Evolutionary conservation across 2,329 filamentous ascomycete genomes (phyloP), one percentile per base, ranked within the genome.

Genomic region (Pseudocercospora macadamiae): DNA sequence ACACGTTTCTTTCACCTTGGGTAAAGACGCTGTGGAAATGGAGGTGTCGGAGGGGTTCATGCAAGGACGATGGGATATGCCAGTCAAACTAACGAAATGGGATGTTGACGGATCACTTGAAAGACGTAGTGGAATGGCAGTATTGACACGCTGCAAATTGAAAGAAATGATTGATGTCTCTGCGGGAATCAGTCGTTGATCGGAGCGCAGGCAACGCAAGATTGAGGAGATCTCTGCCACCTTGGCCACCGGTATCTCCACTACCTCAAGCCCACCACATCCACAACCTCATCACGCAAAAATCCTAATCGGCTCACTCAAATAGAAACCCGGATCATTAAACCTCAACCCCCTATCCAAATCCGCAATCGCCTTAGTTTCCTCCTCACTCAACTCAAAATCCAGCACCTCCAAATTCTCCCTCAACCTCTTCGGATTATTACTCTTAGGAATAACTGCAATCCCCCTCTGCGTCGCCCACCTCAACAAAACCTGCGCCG

Each of bases 251-350:
- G n/a, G n/a, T n/a, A n/a, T n/a, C n/a, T n/a, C n/a, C n/a, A n/a
- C n/a, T n/a, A n/a, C n/a, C n/a, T n/a, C n/a, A n/a, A n/a, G n/a
- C n/a, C n/a, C n/a, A n/a, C n/a, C n/a, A n/a, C n/a, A n/a, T n/a
- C n/a, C n/a, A n/a, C n/a, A n/a, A n/a, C n/a, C n/a, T n/a, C n/a
- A n/a, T 32, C 57, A 60, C 25, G 58, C 58, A 42, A 60, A 60
- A 10, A 57, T 56, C 39, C 53, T 52, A 5, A 56, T 37, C 18
- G 58, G 58, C 39, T 53, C 52, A 32, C 49, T 37, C 53, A 60
- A 23, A 45, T 60, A 60, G 36, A 54, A 57, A 8, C 58, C 58
- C 21, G 58, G 58, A 57, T 60, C 58, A 48, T 60, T 60, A 25
- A 60, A 57, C 19, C 58, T 47, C 53, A 60, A 44, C 1, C 54